Evolutionary conservation across 108 stramenopile species (phyloP), one percentile per base, ranked within the genome.

Genomic region (Seminavis robusta): DNA sequence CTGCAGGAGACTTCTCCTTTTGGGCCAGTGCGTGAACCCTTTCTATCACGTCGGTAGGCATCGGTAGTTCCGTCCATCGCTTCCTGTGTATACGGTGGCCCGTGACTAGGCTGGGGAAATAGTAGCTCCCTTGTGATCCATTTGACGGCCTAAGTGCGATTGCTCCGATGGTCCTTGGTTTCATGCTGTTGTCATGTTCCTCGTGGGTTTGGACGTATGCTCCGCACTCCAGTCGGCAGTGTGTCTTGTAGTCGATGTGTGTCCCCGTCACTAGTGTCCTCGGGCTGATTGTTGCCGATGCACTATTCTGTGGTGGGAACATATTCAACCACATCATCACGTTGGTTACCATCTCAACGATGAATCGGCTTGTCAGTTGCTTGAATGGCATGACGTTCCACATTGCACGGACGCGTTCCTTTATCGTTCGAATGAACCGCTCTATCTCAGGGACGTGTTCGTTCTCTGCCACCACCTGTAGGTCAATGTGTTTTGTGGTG

Each of bases 361-460:
- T 33, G 39, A 74, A 36, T n/a, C 11, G 25, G 38, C 40, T 26
- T 20, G 73, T 66, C 16, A 63, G 16, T 15, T 25, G 30, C 8
- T 56, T 10, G 29, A 63, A 75, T 32, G 67, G 74, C 48, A 75
- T 4, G 21, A 19, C 39, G 40, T 56, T 28, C 29, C 55, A 55
- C 3, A 21, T 24, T 11, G 43, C 33, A 4, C 74, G 56, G 9
- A 21, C 23, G 16, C 74, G 51, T 39, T 75, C 74, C 36, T 75
- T 69, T 30, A 75, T 45, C 7, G 40, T 42, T 24, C 65, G 41
- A 15, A 61, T 71, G 41, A 46, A 40, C 2, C 63, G 56, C 45
- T 71, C 70, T 4, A 44, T 37, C 25, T 51, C 56, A 11, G 63
- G 70, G 13, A 67, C 71, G 38, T 67, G 75, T 3, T 59, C 63